Conservation (phyloP, 805 yeast genomes). For the Alloascoidea hylecoeti region DNA sequence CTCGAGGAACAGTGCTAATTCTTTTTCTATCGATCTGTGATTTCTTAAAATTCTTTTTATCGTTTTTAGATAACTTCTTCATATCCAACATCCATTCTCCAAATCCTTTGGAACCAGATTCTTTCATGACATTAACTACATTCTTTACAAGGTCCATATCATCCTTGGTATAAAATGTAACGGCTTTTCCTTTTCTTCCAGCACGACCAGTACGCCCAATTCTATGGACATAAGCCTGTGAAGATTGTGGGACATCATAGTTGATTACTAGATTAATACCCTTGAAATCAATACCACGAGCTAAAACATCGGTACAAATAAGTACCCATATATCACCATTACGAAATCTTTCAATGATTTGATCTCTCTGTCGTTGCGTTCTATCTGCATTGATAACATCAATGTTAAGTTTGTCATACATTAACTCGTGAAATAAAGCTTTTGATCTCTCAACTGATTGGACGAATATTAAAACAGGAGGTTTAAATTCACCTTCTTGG, state of each 20-base stretch:
- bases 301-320: conserved; percentile 89
- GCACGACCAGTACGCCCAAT: conserved; percentile 99
- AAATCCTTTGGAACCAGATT: conserved; percentile 50
- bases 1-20: conserved; percentile 66
- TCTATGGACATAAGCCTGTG: conserved; percentile 94
- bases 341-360: conserved; percentile 70
- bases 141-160: conserved; percentile 67
- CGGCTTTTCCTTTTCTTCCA: conserved; percentile 73
- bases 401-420: conserved; percentile 84
- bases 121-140: conserved; percentile 88
- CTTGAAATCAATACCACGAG: conserved; percentile 95
- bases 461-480: conserved; percentile 85
- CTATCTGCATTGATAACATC: conserved; percentile 95
- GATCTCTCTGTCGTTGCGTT: conserved; percentile 77
- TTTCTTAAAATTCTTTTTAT: conserved; percentile 45
- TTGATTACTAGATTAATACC: conserved; percentile 91
- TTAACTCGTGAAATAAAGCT: conserved; percentile 83
- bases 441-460: conserved; percentile 91
- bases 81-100: conserved; percentile 74
- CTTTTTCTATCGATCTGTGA: conserved; percentile 45
- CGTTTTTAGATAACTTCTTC: conserved; percentile 47
- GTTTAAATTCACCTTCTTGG: conserved; percentile 58
- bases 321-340: conserved; percentile 92
- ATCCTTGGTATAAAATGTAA: conserved; percentile 87
- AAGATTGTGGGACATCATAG: conserved; percentile 89